Base-by-base conservation (phyloP, 805 yeast species). In the Sporopachydermia quercuum region DNA sequence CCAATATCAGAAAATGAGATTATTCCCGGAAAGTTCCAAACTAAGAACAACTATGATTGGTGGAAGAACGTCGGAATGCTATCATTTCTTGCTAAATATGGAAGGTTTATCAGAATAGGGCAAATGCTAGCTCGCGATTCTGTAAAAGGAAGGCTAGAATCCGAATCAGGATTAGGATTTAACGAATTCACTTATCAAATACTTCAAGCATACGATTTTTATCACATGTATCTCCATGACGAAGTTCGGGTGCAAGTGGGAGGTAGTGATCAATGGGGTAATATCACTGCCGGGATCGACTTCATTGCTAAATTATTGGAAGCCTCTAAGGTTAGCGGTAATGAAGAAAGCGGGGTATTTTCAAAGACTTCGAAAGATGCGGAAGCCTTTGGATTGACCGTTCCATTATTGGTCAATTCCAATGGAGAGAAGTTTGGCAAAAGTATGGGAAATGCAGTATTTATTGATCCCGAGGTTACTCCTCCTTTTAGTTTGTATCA, bases 191-290 rank as follows among this genome's bases (percentile, higher is more conserved):
- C 94, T 1, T 91, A 91, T 56, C 98, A 91, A 53, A 63, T 89
- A 15, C 61, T 91, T 41, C 98, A 91, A 57, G 97, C 96, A 0
- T 91, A 74, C 55, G 98, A 91, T 54, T 91, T 85, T 53, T 85
- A 79, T 68, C 85, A 87, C 53, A 60, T 91, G 42, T 75, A 74
- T 61, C 68, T 67, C 33, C 55, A 70, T 13, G 58, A 71, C 30
- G 57, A 63, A 3, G 87, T 87, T 35, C 65, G 67, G 35, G 58
- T 86, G 11, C 97, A 91, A 61, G 40, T 64, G 5, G 98, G 98
- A 16, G 98, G 98, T 4, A 86, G 82, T 53, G 98, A 91, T 55
- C 98, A 91, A 58, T 91, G 96, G 86, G 98, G 98, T 1, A 91
- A 91, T 51, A 91, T 91, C 43, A 84, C 94, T 2, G 96, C 97